A percentile compares a stretch with the other conserved stretches of the same genome.
Evolutionary conservation across 768 basidiomycete genomes (phyloP).

Genomic region (Boletus subcaerulescens): DNA sequence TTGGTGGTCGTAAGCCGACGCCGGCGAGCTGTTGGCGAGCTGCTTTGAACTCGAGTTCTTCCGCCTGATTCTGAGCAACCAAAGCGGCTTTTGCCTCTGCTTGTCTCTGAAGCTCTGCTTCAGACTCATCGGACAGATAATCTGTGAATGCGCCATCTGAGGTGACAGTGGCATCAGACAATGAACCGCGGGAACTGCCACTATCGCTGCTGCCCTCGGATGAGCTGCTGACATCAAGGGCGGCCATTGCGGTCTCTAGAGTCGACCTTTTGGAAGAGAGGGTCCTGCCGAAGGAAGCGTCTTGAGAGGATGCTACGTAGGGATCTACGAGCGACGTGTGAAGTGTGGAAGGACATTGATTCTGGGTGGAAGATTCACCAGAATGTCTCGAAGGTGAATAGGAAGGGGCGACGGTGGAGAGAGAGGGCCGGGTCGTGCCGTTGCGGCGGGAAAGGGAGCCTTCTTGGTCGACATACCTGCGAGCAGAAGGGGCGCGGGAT

Average conservation of each 20-base stretch:
- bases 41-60: constrained; percentile 78
- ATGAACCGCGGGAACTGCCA: constrained; percentile 46
- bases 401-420: constrained; percentile 38
- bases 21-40: constrained; percentile 75
- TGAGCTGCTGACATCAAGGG: constrained; percentile 39
- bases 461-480: constrained; percentile 58
- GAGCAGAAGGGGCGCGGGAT: constrained; percentile 58
- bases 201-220: constrained; percentile 63
- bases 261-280: constrained; percentile 29
- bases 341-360: constrained; percentile 16
- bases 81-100: constrained; percentile 77
- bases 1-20: constrained; percentile 74
- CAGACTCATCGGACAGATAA: constrained; percentile 91
- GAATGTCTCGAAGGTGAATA: constrained; percentile 24
- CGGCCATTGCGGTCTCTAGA: constrained; percentile 39
- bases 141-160: constrained; percentile 89
- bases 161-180: constrained; percentile 74
- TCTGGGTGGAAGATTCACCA: constrained; percentile 16
- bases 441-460: constrained; percentile 45
- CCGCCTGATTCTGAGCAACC: constrained; percentile 74
- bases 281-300: constrained; percentile 33
- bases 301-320: constrained; percentile 28
- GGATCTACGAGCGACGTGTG: constrained; percentile 24
- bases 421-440: constrained; percentile 44
- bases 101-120: constrained; percentile 82